These are phyloP conservation scores for Phanerodontia chrysosporium DNA, from an alignment of 768 basidiomycete species.

Conservation along the genomic window DNA sequence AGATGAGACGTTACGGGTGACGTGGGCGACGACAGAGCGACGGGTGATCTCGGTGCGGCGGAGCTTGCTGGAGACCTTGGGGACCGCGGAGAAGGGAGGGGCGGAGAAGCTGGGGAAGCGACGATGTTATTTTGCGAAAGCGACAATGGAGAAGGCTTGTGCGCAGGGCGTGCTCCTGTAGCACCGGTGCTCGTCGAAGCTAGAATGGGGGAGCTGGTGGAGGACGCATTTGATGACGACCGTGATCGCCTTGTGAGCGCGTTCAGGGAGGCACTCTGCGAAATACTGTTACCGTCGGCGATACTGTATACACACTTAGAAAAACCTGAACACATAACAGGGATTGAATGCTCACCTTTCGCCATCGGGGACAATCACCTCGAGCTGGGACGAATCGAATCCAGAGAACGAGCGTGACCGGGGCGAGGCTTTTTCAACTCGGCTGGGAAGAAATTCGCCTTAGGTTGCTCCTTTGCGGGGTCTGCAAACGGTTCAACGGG, in stretches of 20 bases:
- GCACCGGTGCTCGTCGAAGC: constrained; percentile 16
- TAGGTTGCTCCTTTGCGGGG: constrained; percentile 24
- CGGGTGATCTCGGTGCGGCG: neutral
- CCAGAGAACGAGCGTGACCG: constrained; percentile 75
- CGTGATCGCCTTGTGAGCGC: constrained; percentile 18
- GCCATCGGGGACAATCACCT: constrained; percentile 16
- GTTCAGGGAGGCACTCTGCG: constrained; percentile 8
- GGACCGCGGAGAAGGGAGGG: neutral
- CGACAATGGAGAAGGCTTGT: constrained; percentile 40
- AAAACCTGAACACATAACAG: too few relatives aligned
- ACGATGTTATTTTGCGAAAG: constrained; percentile 36
- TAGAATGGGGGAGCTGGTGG: constrained; percentile 19
- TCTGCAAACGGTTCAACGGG: neutral
- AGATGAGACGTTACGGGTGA: neutral
- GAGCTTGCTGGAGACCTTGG: neutral
- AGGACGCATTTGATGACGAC: constrained; percentile 17
- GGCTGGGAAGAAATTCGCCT: constrained; percentile 60
- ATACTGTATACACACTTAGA: neutral
- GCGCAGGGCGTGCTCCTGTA: neutral
- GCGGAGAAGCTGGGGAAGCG: neutral
- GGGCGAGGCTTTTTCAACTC: constrained; percentile 45
- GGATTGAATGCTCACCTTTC: constrained; percentile 20
- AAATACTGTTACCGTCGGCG: neutral
- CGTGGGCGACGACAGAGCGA: neutral
- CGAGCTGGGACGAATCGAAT: constrained; percentile 41